Evolutionary conservation across 116 monocot species (phyloP).

Genomic region (Thalassia testudinum): DNA sequence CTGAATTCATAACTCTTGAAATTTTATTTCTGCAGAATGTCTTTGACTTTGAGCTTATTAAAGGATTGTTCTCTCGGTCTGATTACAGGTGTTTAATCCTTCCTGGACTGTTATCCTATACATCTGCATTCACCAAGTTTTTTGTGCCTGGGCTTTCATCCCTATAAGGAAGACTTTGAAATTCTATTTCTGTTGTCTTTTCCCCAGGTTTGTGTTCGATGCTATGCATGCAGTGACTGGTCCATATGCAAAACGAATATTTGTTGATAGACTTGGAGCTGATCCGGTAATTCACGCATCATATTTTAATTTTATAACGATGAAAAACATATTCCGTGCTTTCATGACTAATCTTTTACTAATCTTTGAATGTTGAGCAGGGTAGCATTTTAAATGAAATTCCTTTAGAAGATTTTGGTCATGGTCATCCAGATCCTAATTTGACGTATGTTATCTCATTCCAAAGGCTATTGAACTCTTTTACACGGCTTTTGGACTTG

Average conservation of each 20-base stretch:
- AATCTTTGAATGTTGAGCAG: conserved; percentile 20
- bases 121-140: neutral
- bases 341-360: neutral
- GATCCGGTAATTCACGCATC: conserved; percentile 27
- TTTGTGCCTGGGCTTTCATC: neutral
- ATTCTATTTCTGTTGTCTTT: conserved; percentile 3
- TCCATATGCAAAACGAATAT: conserved; percentile 93
- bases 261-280: conserved; percentile 92
- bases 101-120: neutral
- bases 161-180: neutral
- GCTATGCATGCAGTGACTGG: conserved; percentile 99
- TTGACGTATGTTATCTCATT: conserved; percentile 46
- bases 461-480: neutral
- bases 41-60: conserved; percentile 92
- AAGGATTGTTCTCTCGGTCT: conserved; percentile 47
- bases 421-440: conserved; percentile 96
- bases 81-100: conserved; percentile 61
- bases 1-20: neutral
- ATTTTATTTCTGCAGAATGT: conserved; percentile 47
- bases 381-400: conserved; percentile 79
- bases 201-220: conserved; percentile 92
- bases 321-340: neutral
- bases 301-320: neutral
- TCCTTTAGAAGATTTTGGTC: conserved; percentile 94
- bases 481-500: neutral